phyloP scores from a whole-genome alignment of 2,329 filamentous ascomycete genomes.

The Ilyonectria mors-panacis region DNA sequence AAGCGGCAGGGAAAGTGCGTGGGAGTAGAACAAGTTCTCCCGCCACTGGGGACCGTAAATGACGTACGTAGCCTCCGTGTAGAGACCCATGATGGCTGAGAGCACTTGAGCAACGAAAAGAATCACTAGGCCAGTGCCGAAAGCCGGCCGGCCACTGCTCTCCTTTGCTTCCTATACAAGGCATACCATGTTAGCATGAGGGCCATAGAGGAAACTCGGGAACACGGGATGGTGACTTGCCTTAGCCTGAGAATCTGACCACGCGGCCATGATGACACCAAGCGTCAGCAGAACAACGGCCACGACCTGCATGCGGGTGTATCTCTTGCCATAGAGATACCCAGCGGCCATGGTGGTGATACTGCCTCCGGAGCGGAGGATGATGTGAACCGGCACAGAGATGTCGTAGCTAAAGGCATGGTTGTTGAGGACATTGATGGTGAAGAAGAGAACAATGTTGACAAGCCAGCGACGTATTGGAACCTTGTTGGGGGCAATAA shows the following conservation, averaged over 20 bases:
- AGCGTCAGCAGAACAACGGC: slow-evolving; percentile 87
- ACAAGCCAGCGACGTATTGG: slow-evolving; percentile 88
- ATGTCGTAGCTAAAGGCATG: slow-evolving; percentile 98
- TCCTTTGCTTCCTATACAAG: slow-evolving; percentile 35
- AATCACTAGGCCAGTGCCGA: slow-evolving; percentile 79
- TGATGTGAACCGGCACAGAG: slow-evolving; percentile 96
- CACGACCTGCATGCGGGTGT: slow-evolving; percentile 83
- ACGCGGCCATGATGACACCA: slow-evolving; percentile 89
- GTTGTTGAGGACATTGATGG: slow-evolving; percentile 96
- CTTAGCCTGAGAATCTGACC: slow-evolving; percentile 90
- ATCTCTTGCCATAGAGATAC: slow-evolving; percentile 86
- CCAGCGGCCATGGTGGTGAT: slow-evolving; percentile 97
- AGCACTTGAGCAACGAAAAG: slow-evolving; percentile 91
- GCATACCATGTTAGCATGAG: slow-evolving; percentile 10
- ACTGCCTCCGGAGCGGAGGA: slow-evolving; percentile 93
- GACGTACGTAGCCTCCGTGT: slow-evolving; percentile 91
- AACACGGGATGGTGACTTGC: slow-evolving; percentile 60
- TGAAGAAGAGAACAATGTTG: slow-evolving; percentile 92
- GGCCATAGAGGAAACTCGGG: background rate
- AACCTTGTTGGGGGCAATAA: slow-evolving; percentile 82
- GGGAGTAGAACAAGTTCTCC: slow-evolving; percentile 96
- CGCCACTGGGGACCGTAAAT: slow-evolving; percentile 92
- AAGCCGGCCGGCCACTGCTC: slow-evolving; percentile 47
- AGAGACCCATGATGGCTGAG: slow-evolving; percentile 94
- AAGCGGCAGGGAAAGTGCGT: slow-evolving; percentile 81